Evolutionary conservation across 805 yeast species (phyloP), one percentile per base, ranked within the genome.

Genomic region (Torulaspora microellipsoides): DNA sequence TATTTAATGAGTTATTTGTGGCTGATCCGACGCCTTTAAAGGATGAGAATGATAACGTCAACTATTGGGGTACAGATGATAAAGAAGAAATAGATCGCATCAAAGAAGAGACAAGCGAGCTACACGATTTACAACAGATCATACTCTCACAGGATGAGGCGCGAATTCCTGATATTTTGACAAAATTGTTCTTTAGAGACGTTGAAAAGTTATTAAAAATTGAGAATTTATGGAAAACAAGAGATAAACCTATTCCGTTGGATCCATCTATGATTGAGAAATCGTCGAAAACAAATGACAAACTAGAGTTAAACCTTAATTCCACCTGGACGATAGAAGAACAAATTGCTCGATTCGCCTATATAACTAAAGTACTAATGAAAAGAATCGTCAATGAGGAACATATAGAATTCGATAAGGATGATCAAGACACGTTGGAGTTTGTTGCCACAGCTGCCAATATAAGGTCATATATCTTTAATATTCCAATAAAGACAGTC

Each of bases 391-490:
- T 59, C 25, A 41, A 7, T 58, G 68, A 55, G 46, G 62, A 46
- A 36, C 45, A 44, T 30, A 66, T 85, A 25, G 76, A 78, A 36
- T 93, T 95, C 62, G 99, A 93, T 62, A 93, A 93, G 61, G 99
- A 93, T 62, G 99, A 95, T 62, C 84, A 80, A 35, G 97, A 87
- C 56, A 87, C 98, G 0, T 71, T 93, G 43, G 76, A 83, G 54
- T 93, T 93, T 66, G 97, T 95, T 4, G 83, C 80, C 2, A 80
- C 96, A 0, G 80, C 96, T 1, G 80, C 96, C 0, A 88, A 89
- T 56, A 70, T 90, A 37, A 73, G 96, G 51, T 81, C 91, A 0
- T 58, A 56, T 38, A 73, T 85, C 2, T 91, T 90, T 59, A 70
- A 73, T 17, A 89, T 90, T 44, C 85, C 81, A 28, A 53, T 70